Evolutionary conservation across 345 rosid genomes (phyloP).

Genomic region (Garcia nutans): DNA sequence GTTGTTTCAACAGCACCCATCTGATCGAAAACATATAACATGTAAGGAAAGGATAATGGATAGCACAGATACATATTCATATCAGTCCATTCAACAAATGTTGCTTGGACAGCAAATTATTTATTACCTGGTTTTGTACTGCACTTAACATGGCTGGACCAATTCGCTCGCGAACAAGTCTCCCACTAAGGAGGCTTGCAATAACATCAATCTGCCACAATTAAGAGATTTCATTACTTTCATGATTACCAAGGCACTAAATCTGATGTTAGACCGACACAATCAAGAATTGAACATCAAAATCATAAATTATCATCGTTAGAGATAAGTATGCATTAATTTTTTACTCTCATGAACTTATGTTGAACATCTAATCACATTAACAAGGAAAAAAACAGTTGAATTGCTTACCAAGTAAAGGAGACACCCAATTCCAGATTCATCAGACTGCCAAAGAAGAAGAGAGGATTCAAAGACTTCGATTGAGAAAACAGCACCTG

Average conservation of each 20-base stretch:
- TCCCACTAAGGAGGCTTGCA: conserved; percentile 94
- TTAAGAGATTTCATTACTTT: conserved; percentile 18
- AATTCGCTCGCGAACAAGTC: conserved; percentile 93
- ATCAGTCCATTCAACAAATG: neutral
- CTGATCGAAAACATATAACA: conserved; percentile 35
- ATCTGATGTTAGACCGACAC: neutral
- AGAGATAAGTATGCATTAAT: neutral
- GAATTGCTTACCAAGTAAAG: conserved; percentile 80
- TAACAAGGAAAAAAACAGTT: neutral
- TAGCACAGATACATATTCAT: neutral
- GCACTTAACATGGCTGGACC: conserved; percentile 99
- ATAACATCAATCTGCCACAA: conserved; percentile 86
- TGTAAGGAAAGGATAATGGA: conserved; percentile 13
- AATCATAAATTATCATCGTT: neutral
- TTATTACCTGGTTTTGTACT: conserved; percentile 92
- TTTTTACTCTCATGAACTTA: neutral
- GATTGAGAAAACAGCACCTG: conserved; percentile 98
- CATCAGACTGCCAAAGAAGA: conserved; percentile 92
- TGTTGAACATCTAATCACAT: neutral
- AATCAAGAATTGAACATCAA: neutral
- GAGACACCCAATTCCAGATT: conserved; percentile 82
- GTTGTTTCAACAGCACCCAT: conserved; percentile 90
- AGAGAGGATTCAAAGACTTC: conserved; percentile 98
- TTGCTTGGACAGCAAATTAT: neutral
- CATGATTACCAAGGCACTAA: neutral